These are phyloP conservation scores for Alternaria ethzedia DNA, from an alignment of 2,329 filamentous ascomycete genomes.

Conservation along the genomic window DNA sequence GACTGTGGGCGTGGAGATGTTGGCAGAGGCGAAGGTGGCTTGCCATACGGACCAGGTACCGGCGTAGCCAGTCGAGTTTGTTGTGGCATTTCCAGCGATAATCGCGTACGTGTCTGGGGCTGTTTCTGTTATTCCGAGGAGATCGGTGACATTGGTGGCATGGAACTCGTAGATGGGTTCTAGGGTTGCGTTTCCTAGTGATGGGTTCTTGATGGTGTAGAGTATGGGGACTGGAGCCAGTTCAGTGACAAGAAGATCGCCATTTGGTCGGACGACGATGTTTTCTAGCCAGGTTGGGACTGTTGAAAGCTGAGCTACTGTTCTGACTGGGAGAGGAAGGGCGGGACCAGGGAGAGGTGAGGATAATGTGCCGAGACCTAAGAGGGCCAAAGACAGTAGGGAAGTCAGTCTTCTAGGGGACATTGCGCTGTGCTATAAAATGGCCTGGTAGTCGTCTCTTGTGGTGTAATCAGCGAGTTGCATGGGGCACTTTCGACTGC, in stretches of 20 bases:
- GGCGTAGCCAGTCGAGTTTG: slow-evolving; percentile 7
- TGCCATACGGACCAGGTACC: slow-evolving; percentile 13
- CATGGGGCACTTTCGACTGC: not conserved
- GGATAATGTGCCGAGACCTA: not conserved
- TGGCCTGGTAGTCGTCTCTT: not conserved
- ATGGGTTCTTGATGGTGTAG: not conserved
- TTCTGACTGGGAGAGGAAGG: slow-evolving; percentile 1
- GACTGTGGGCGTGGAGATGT: not conserved
- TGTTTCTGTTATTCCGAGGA: slow-evolving; percentile 18
- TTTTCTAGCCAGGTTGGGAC: slow-evolving; percentile 15
- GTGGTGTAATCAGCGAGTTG: not conserved
- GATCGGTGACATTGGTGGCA: slow-evolving; percentile 5
- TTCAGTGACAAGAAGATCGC: slow-evolving; percentile 7
- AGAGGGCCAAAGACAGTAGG: not conserved
- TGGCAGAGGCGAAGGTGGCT: not conserved
- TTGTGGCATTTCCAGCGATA: slow-evolving; percentile 14
- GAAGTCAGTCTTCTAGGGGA: not conserved
- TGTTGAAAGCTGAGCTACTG: slow-evolving; percentile 9
- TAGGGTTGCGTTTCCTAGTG: slow-evolving; percentile 1
- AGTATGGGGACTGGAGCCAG: not conserved
- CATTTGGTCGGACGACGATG: slow-evolving; percentile 10
- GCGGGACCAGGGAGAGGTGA: not conserved
- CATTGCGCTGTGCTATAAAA: not conserved
- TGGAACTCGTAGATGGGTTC: slow-evolving; percentile 7
- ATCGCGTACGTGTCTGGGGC: slow-evolving; percentile 10